phyloP scores from a whole-genome alignment of 2,329 filamentous ascomycete genomes.

The Diplocarpon mali region DNA sequence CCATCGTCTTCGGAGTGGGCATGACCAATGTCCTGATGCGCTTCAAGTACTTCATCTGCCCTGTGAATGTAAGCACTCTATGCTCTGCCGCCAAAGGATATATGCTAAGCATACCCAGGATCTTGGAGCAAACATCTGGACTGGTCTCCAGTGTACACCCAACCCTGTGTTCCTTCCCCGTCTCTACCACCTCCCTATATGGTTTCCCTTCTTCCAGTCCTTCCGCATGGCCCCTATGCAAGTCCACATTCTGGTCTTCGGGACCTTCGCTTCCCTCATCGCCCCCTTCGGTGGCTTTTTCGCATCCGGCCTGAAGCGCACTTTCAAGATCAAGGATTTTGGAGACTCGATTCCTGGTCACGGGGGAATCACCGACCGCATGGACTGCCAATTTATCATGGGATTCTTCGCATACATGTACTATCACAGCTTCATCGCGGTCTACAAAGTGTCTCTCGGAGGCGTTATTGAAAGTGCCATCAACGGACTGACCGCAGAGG shows the following conservation, averaged over 20 bases:
- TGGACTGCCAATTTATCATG: constrained; percentile 99
- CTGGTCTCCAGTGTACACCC: constrained; percentile 75
- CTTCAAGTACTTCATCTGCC: constrained; percentile 97
- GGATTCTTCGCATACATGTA: constrained; percentile 98
- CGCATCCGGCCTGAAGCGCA: constrained; percentile 91
- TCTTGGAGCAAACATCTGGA: constrained; percentile 85
- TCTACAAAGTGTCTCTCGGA: constrained; percentile 76
- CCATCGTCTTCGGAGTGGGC: constrained; percentile 70
- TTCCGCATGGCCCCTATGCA: constrained; percentile 81
- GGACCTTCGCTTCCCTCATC: constrained; percentile 90
- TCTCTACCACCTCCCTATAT: constrained; percentile 60
- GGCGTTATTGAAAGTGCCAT: constrained; percentile 85
- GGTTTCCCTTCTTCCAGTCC: constrained; percentile 60
- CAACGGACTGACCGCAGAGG: constrained; percentile 73
- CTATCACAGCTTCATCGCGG: constrained; percentile 92
- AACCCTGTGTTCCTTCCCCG: constrained; percentile 85
- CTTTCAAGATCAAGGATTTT: constrained; percentile 99
- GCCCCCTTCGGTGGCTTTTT: constrained; percentile 98
- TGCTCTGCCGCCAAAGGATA: background rate
- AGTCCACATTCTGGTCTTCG: constrained; percentile 81
- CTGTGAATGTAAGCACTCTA: constrained; percentile 59
- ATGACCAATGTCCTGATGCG: constrained; percentile 77
- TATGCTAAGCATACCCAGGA: constrained; percentile 36
- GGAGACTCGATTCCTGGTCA: constrained; percentile 96
- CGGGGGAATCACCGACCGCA: constrained; percentile 94